A percentile compares a stretch with the other conserved stretches of the same genome.
These are phyloP conservation scores for Ramularia collo-cygni DNA, from an alignment of 2,329 filamentous ascomycete species.

Conservation along the genomic window DNA sequence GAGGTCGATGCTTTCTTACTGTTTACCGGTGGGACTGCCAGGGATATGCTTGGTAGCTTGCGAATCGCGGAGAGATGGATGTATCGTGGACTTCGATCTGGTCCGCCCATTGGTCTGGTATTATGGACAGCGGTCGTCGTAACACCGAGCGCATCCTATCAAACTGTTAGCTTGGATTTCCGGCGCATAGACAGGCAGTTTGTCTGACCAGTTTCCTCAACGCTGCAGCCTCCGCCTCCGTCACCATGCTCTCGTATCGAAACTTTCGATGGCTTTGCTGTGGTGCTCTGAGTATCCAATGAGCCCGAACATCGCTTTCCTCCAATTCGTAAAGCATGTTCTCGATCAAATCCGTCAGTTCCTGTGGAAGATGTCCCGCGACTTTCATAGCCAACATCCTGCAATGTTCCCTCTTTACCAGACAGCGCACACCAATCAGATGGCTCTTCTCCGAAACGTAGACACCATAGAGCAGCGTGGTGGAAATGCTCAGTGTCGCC, in stretches of 20 bases:
- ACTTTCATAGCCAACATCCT: slow-evolving; percentile 4
- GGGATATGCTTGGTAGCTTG: no score
- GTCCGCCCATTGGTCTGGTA: not conserved
- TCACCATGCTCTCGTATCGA: not conserved
- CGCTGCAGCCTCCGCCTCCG: not conserved
- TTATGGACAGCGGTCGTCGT: not conserved
- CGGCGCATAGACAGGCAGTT: no score
- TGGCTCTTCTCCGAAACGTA: slow-evolving; percentile 8
- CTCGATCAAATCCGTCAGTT: slow-evolving; percentile 6
- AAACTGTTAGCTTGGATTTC: not conserved
- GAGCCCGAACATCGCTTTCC: not conserved
- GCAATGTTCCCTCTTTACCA: slow-evolving; percentile 5
- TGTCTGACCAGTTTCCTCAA: not conserved
- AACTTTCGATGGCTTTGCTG: not conserved
- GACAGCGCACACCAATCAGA: slow-evolving; percentile 7
- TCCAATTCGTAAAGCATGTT: slow-evolving; percentile 5
- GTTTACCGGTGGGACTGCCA: no score
- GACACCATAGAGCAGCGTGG: slow-evolving; percentile 6
- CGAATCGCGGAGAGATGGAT: no score
- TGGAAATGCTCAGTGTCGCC: slow-evolving; percentile 2
- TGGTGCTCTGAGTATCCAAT: not conserved
- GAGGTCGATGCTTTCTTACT: no score
- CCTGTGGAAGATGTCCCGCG: slow-evolving; percentile 2
- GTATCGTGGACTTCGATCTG: no score
- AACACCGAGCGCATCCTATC: not conserved